phyloP scores from a whole-genome alignment of 1,139 yeast species.

The Kodamaea suecica region DNA sequence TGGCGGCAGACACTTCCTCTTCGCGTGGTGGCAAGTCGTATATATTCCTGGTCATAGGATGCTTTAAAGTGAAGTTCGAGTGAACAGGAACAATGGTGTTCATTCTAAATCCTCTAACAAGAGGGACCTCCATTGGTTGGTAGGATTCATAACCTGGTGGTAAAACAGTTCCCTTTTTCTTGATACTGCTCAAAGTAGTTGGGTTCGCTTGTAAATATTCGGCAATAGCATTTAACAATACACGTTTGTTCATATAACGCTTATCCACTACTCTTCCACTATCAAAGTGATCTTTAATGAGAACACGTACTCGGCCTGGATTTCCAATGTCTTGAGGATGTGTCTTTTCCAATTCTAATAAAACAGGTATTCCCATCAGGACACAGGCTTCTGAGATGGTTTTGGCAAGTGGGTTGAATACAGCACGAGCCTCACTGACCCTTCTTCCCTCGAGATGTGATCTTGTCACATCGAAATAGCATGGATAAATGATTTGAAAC shows the following conservation, averaged over 20 bases:
- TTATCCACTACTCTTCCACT: constrained; percentile 38
- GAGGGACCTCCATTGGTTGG: constrained; percentile 63
- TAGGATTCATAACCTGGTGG: constrained; percentile 57
- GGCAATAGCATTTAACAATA: constrained; percentile 58
- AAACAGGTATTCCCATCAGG: constrained; percentile 47
- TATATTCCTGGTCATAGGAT: constrained; percentile 74
- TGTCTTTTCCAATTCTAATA: constrained; percentile 74
- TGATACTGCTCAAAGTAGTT: constrained; percentile 62
- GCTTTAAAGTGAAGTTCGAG: constrained; percentile 74
- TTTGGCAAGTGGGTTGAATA: constrained; percentile 82
- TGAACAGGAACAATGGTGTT: constrained; percentile 83
- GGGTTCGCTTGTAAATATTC: constrained; percentile 65
- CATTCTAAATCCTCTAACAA: constrained; percentile 81
- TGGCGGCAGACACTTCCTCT: constrained; percentile 28
- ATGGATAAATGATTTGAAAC: constrained; percentile 81
- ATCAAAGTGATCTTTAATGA: constrained; percentile 45
- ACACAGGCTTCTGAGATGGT: constrained; percentile 67
- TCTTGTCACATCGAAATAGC: constrained; percentile 82
- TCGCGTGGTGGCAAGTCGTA: constrained; percentile 55
- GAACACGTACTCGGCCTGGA: constrained; percentile 87
- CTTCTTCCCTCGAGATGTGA: constrained; percentile 82
- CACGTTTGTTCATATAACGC: constrained; percentile 59
- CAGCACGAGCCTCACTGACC: constrained; percentile 64
- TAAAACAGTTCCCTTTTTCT: constrained; percentile 51
- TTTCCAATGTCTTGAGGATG: constrained; percentile 98